Evolutionary conservation across 176 grass and related monocot genomes (phyloP), one percentile per base, ranked within the genome.

Genomic region (Ensete glaucum): DNA sequence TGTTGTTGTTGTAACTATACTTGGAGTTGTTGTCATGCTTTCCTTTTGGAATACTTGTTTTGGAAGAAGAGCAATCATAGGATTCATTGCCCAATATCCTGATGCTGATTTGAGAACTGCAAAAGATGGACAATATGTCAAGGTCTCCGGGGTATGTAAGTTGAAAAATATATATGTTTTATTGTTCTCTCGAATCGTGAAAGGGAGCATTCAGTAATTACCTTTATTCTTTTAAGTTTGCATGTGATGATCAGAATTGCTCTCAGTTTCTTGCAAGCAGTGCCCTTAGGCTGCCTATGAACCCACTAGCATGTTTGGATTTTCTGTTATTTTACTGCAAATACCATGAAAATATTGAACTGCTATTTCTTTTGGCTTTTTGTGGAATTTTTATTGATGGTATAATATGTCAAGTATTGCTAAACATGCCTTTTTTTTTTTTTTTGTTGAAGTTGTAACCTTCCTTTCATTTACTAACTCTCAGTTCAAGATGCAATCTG

Each of bases 71-170:
- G 90, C 90, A 2, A 78, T 88, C 25, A 81, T 93, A 75, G 85
- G 86, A 53, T 97, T 89, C 85, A 83, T 97, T 54, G 83, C 74
- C 67, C 74, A 24, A 50, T 96, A 88, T 84, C 81, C 85, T 81
- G 93, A 96, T 96, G 87, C 89, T 82, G 93, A 96, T 81, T 86
- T 97, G 21, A 97, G 90, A 83, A 93, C 81, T 78, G 86, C 94
- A 21, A 93, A 85, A 82, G 90, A 97, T 51, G 94, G 94, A 67
- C 90, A 97, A 51, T 97, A 93, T 71, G 90, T 97, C n/a, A 97
- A 93, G 76, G 94, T 97, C 70, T 90, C 94, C 51, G 94, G 94
- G 90, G 94, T 97, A 93, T 67, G 87, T 78, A 64, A 54, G 78
- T 68, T 81, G 64, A 20, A 52, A 9, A 50, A 50, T 21, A 15